Conservation (phyloP, 768 basidiomycete species). For the Filobasidium floriforme region DNA sequence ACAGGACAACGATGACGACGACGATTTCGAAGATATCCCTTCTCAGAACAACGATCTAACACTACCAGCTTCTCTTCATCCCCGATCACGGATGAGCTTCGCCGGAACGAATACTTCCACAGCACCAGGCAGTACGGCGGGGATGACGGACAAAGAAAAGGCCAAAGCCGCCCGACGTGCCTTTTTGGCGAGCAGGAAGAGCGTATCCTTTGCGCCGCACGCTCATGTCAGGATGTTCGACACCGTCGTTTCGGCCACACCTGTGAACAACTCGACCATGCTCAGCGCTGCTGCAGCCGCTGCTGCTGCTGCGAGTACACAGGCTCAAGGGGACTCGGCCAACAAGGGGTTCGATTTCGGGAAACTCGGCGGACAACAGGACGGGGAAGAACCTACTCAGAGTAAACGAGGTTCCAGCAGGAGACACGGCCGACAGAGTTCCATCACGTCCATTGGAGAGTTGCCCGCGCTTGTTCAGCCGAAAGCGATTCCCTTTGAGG, state of each 20-base stretch:
- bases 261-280: slow-evolving; percentile 2
- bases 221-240: slow-evolving; percentile 42
- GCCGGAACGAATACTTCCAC: slow-evolving; percentile 3
- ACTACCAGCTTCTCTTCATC: slow-evolving; percentile 11
- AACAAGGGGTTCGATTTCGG: neutral
- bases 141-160: slow-evolving; percentile 15
- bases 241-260: slow-evolving; percentile 8
- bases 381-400: neutral
- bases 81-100: slow-evolving; percentile 9
- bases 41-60: slow-evolving; percentile 5
- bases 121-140: slow-evolving; percentile 7
- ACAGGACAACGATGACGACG: neutral
- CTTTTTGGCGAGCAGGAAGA: slow-evolving; percentile 25
- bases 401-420: slow-evolving; percentile 6
- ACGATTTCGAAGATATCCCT: slow-evolving; percentile 3
- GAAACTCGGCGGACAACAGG: neutral
- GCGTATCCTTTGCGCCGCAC: slow-evolving; percentile 41
- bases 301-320: neutral
- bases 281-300: slow-evolving; percentile 2
- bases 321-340: neutral
- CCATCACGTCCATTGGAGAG: slow-evolving; percentile 15
- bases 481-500: slow-evolving; percentile 19
- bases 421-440: slow-evolving; percentile 14
- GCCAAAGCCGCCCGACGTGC: slow-evolving; percentile 11
- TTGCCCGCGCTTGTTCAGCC: slow-evolving; percentile 17